phyloP scores from a whole-genome alignment of 1,139 yeast genomes.

The Blastobotrys serpentis region DNA sequence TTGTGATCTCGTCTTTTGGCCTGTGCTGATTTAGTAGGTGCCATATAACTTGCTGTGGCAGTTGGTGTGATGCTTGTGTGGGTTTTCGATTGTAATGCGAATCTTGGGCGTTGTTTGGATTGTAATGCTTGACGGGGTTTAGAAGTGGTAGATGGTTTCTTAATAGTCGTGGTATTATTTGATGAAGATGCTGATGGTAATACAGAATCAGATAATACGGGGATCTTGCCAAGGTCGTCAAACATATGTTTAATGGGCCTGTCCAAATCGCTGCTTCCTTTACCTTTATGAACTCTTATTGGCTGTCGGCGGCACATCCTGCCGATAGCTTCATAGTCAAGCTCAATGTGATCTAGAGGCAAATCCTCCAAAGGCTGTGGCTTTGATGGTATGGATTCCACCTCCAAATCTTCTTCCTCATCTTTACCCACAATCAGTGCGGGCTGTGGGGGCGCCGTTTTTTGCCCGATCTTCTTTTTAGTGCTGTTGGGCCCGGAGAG shows the following conservation, averaged over 20 bases:
- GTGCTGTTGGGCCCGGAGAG: slow-evolving; percentile 16
- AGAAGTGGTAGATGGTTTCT: not conserved
- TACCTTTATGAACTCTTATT: not conserved
- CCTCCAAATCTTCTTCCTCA: slow-evolving; percentile 21
- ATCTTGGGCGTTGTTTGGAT: slow-evolving; percentile 1
- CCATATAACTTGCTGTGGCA: slow-evolving; percentile 22
- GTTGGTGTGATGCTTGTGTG: not conserved
- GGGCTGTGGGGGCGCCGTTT: slow-evolving; percentile 10
- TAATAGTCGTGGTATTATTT: not conserved
- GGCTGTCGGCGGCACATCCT: slow-evolving; percentile 15
- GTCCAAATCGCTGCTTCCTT: not conserved
- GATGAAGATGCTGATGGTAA: too few species aligned
- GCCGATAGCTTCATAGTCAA: slow-evolving; percentile 24
- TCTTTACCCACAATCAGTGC: not conserved
- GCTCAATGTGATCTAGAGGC: slow-evolving; percentile 29
- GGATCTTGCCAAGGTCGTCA: slow-evolving; percentile 3
- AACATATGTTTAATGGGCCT: not conserved
- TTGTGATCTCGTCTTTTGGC: slow-evolving; percentile 22
- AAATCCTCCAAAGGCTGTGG: slow-evolving; percentile 24
- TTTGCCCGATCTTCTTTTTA: slow-evolving; percentile 9
- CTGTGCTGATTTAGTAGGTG: slow-evolving; percentile 26
- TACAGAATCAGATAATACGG: not conserved
- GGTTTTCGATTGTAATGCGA: slow-evolving; percentile 2
- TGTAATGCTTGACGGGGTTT: slow-evolving; percentile 14
- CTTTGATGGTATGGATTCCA: slow-evolving; percentile 26